Conservation (phyloP, 768 basidiomycete species). For the Psilocybe sp. region DNA sequence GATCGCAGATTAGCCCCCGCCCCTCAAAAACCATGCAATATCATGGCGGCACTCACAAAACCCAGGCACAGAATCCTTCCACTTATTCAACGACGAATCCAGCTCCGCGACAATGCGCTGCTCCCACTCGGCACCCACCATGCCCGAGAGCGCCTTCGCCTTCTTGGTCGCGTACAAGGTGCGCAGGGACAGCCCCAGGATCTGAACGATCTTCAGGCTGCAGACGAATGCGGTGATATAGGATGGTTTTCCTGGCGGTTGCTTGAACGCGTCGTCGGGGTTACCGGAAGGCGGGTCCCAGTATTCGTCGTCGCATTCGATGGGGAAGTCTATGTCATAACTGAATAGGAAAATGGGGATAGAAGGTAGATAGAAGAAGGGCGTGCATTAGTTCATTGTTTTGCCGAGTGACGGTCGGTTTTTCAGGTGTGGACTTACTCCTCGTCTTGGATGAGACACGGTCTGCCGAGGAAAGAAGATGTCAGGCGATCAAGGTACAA, state of each 20-base stretch:
- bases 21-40: neutral
- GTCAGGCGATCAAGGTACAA: constrained; percentile 29
- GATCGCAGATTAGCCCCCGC: no score
- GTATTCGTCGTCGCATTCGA: constrained; percentile 53
- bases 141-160: constrained; percentile 31
- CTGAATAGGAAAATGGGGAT: constrained; percentile 33
- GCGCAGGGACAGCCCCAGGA: constrained; percentile 57
- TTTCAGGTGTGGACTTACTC: constrained; percentile 40
- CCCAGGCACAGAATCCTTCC: constrained; percentile 60
- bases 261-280: constrained; percentile 49
- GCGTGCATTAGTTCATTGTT: no score
- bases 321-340: constrained; percentile 63
- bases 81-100: constrained; percentile 58
- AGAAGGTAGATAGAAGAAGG: no score
- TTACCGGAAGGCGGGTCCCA: constrained; percentile 37
- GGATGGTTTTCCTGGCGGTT: constrained; percentile 60
- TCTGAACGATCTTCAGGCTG: constrained; percentile 53
- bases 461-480: constrained; percentile 58
- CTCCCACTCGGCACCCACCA: constrained; percentile 55
- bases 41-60: constrained; percentile 36
- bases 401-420: no score
- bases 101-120: constrained; percentile 54
- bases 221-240: constrained; percentile 49
- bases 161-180: constrained; percentile 50
- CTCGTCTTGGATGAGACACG: constrained; percentile 66